These are phyloP conservation scores for Wilhelminamyces savonicus DNA, from an alignment of 805 yeast genomes.

Conservation along the genomic window DNA sequence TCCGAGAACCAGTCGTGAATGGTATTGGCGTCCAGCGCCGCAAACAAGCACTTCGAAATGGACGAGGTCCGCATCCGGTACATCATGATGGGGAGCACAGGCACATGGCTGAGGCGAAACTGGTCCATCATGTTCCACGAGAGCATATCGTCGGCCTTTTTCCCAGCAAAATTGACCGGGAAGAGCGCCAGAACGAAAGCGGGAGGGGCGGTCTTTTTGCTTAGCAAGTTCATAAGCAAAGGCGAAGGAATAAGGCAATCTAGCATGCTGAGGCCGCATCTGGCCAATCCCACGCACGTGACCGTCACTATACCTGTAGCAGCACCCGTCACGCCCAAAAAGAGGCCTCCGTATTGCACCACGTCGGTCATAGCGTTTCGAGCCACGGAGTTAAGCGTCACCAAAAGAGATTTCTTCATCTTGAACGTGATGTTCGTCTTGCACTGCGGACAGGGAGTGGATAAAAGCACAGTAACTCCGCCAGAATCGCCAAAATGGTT, in stretches of 20 bases:
- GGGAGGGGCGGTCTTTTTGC: constrained; percentile 4
- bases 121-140: constrained; percentile 28
- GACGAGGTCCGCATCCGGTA: constrained; percentile 32
- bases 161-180: constrained; percentile 1
- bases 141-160: constrained; percentile 25
- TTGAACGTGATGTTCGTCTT: constrained; percentile 27
- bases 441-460: constrained; percentile 38
- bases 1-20: constrained; percentile 23
- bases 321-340: constrained; percentile 33
- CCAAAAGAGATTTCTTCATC: constrained; percentile 20
- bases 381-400: constrained; percentile 13
- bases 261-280: constrained; percentile 31
- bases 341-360: constrained; percentile 24
- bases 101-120: constrained; percentile 29
- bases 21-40: constrained; percentile 3
- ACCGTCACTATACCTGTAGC: constrained; percentile 33
- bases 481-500: no score
- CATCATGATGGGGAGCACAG: constrained; percentile 32
- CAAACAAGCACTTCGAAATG: constrained; percentile 16
- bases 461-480: constrained; percentile 7
- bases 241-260: constrained; percentile 30
- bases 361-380: constrained; percentile 12
- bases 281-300: constrained; percentile 33
- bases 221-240: constrained; percentile 20
- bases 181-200: constrained; percentile 2